Conservation (phyloP, 2,329 filamentous ascomycete species). For the Hymenoscyphus infarciens region DNA sequence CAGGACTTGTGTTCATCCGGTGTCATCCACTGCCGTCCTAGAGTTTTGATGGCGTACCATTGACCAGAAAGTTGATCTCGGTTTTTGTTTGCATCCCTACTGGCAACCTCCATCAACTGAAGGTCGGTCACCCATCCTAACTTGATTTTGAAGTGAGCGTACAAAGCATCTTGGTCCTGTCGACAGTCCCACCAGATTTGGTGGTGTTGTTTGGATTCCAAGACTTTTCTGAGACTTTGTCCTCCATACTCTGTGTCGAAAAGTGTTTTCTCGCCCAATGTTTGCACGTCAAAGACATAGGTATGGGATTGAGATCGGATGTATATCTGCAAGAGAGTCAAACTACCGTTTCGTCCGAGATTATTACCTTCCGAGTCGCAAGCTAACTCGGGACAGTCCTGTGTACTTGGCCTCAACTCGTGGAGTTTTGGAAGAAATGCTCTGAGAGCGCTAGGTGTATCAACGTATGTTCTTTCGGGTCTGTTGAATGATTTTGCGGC, state of each 20-base stretch:
- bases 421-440: background rate
- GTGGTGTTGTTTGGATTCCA: conserved; percentile 41
- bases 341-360: background rate
- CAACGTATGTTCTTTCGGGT: background rate
- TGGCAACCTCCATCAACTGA: conserved; percentile 52
- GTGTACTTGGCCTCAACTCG: background rate
- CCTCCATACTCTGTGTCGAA: background rate
- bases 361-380: background rate
- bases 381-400: background rate
- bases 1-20: background rate
- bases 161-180: conserved; percentile 54
- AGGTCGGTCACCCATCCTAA: conserved; percentile 47
- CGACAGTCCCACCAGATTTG: conserved; percentile 57
- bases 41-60: background rate
- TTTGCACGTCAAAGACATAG: background rate
- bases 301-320: background rate
- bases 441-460: background rate
- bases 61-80: background rate
- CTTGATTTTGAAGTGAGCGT: conserved; percentile 40
- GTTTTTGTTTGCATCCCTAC: conserved; percentile 17
- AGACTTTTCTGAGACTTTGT: conserved; percentile 29
- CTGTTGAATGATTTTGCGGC: conserved; percentile 2
- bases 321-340: background rate
- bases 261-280: background rate
- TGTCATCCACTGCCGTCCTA: background rate